Conservation (phyloP, 495 filamentous ascomycete genomes). For the Trichoderma erinaceum region DNA sequence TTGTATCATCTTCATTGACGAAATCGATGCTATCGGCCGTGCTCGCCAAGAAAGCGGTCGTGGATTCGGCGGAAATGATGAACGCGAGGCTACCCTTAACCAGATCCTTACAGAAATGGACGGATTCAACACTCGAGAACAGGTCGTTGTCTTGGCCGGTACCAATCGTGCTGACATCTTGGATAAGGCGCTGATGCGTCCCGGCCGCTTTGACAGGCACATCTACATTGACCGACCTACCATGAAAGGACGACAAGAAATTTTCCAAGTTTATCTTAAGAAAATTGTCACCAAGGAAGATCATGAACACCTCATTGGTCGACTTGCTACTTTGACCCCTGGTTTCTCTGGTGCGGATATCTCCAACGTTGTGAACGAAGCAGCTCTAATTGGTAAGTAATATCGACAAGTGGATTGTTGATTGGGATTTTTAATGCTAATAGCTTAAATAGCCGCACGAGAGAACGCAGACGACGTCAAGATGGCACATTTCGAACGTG, state of each 20-base stretch:
- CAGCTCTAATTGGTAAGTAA: constrained; percentile 85
- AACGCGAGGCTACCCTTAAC: constrained; percentile 93
- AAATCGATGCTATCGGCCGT: constrained; percentile 97
- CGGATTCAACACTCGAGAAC: constrained; percentile 95
- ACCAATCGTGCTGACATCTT: constrained; percentile 93
- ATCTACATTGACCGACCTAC: constrained; percentile 90
- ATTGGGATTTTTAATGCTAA: constrained; percentile 26
- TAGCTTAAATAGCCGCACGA: constrained; percentile 62
- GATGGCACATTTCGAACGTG: constrained; percentile 91
- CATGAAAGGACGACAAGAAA: constrained; percentile 93
- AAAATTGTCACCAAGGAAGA: constrained; percentile 91
- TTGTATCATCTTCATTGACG: constrained; percentile 99
- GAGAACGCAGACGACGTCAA: constrained; percentile 65
- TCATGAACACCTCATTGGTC: constrained; percentile 75
- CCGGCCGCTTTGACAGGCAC: constrained; percentile 93
- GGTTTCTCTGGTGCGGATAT: constrained; percentile 97
- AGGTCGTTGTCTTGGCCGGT: constrained; percentile 96
- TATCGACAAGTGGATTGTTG: background rate
- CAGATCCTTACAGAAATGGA: constrained; percentile 99
- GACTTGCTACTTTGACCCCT: constrained; percentile 85
- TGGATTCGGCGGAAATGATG: constrained; percentile 86
- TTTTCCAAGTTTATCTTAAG: constrained; percentile 85
- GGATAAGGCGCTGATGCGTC: constrained; percentile 92
- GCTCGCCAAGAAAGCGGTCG: constrained; percentile 65
- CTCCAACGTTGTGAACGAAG: constrained; percentile 96